phyloP scores from a whole-genome alignment of 2,329 filamentous ascomycete species.

The Neonectria faginata region DNA sequence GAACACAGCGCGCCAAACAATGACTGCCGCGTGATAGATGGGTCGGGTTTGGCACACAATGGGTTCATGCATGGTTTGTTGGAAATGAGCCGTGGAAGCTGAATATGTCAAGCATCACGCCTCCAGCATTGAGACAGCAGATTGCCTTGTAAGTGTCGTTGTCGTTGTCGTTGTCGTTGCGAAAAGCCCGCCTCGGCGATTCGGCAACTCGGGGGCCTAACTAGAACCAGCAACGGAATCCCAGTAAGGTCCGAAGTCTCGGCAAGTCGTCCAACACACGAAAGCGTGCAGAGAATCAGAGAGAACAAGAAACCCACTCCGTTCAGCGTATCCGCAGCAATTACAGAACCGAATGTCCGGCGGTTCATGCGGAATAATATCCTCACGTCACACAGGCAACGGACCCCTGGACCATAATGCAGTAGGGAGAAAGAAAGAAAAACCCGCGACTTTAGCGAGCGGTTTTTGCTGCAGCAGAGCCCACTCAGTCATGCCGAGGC shows the following conservation, averaged over 20 bases:
- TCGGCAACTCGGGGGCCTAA: not conserved
- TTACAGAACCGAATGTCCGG: slow-evolving; percentile 6
- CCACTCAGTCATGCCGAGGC: slow-evolving; percentile 11
- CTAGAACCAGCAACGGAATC: not conserved
- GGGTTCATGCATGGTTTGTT: slow-evolving; percentile 24
- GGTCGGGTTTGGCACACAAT: slow-evolving; percentile 11
- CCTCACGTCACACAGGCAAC: slow-evolving; percentile 19
- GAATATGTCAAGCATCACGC: not conserved
- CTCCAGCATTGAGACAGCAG: not conserved
- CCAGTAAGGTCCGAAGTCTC: not conserved
- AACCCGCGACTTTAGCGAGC: slow-evolving; percentile 6
- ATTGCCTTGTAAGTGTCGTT: not conserved
- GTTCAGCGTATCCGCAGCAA: not conserved
- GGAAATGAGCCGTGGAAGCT: slow-evolving; percentile 10
- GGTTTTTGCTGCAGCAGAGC: slow-evolving; percentile 17
- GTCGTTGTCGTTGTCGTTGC: not conserved
- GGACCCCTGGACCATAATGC: not conserved
- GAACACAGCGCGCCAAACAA: slow-evolving; percentile 8
- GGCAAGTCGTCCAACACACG: not conserved
- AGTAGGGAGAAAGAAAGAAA: not conserved
- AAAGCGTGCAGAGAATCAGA: not conserved
- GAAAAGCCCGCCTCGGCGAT: not conserved
- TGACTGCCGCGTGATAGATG: slow-evolving; percentile 11
- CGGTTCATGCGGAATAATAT: slow-evolving; percentile 5
- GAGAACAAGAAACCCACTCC: not conserved